Evolutionary conservation across 169 alveolate species (phyloP).

Genomic region (Cryptosporidium muris): DNA sequence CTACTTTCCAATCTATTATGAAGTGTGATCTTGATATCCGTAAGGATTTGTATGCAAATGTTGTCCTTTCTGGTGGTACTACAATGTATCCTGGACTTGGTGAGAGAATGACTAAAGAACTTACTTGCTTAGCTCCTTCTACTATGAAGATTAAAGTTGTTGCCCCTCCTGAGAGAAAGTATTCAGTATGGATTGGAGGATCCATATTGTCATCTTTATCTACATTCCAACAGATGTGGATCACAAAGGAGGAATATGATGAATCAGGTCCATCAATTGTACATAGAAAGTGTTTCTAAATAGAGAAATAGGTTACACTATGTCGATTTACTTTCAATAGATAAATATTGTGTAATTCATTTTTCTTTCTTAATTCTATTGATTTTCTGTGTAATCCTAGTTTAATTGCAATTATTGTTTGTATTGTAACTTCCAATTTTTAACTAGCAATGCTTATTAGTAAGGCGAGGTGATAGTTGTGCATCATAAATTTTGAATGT

Average conservation of each 20-base stretch:
- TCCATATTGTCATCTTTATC: slow-evolving; percentile 94
- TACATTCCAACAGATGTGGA: slow-evolving; percentile 98
- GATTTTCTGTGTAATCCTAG: too few species aligned
- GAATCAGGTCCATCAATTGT: slow-evolving; percentile 98
- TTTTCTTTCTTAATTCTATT: too few species aligned
- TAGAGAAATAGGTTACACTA: too few species aligned
- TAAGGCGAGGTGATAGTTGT: too few species aligned
- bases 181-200: slow-evolving; percentile 99
- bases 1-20: slow-evolving; percentile 94
- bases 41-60: slow-evolving; percentile 93
- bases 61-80: slow-evolving; percentile 97
- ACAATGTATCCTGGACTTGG: slow-evolving; percentile 96
- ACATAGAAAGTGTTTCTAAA: slow-evolving; percentile 96
- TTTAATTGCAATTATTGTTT: too few species aligned
- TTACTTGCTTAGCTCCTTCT: slow-evolving; percentile 95
- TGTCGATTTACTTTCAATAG: too few species aligned
- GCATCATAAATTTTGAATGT: too few species aligned
- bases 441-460: too few species aligned
- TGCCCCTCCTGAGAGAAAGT: slow-evolving; percentile 98
- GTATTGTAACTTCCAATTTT: too few species aligned
- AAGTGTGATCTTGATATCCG: slow-evolving; percentile 96
- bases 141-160: slow-evolving; percentile 96
- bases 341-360: too few species aligned
- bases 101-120: slow-evolving; percentile 96
- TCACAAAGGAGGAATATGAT: slow-evolving; percentile 97